A percentile compares a stretch with the other conserved stretches of the same genome.
Conservation (phyloP, 148 eudicot genomes). For the Nepenthes mirabilis region DNA sequence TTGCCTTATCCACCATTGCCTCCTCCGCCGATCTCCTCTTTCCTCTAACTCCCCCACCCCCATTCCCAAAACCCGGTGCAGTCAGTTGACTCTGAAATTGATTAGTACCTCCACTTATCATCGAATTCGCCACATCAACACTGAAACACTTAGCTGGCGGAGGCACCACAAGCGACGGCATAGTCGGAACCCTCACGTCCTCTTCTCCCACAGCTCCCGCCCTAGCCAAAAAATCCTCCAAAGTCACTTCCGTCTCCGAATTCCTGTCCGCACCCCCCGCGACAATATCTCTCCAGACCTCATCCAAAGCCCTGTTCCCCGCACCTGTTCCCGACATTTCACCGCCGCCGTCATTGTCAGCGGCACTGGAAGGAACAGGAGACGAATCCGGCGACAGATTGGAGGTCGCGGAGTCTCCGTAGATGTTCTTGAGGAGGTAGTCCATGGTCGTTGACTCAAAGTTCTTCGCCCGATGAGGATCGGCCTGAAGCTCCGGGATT, state of each 20-base stretch:
- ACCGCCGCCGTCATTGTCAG: slow-evolving; percentile 2
- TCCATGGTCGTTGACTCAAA: slow-evolving; percentile 23
- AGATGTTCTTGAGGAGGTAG: slow-evolving; percentile 34
- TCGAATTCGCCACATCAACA: slow-evolving; percentile 6
- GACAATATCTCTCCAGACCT: slow-evolving; percentile 33
- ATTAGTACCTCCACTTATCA: slow-evolving; percentile 15
- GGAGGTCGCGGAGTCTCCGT: slow-evolving; percentile 24
- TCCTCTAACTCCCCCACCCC: slow-evolving; percentile 22
- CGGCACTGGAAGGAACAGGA: not conserved
- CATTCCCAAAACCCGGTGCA: slow-evolving; percentile 13
- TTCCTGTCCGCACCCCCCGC: no score
- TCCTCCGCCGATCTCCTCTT: slow-evolving; percentile 32
- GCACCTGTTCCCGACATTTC: slow-evolving; percentile 1
- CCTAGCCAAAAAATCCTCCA: slow-evolving; percentile 42
- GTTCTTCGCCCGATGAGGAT: no score
- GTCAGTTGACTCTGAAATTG: slow-evolving; percentile 16
- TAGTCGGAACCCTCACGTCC: slow-evolving; percentile 25
- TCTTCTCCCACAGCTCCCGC: slow-evolving; percentile 40
- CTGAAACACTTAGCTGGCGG: slow-evolving; percentile 10
- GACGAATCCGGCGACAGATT: slow-evolving; percentile 5
- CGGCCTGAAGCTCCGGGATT: slow-evolving; percentile 3
- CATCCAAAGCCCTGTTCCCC: slow-evolving; percentile 21
- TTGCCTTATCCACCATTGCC: slow-evolving; percentile 35
- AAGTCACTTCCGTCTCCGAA: slow-evolving; percentile 23
- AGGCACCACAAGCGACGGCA: slow-evolving; percentile 1